A percentile compares a stretch with the other conserved stretches of the same genome.
Evolutionary conservation across 805 yeast genomes (phyloP).

Genomic region (Metschnikowia sp.): DNA sequence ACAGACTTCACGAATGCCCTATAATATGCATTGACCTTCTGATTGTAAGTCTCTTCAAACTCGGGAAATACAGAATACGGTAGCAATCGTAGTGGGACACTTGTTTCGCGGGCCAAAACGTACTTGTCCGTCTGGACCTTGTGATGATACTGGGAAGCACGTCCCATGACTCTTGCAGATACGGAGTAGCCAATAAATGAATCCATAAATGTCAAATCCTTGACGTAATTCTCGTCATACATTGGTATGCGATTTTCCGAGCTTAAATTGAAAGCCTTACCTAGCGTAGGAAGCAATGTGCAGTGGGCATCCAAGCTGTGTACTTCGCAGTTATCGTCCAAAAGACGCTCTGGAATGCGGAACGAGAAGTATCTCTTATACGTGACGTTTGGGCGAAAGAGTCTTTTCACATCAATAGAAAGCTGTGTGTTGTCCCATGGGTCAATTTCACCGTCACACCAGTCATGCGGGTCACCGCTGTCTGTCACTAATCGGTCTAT

Average conservation of each 20-base stretch:
- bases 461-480: conserved; percentile 33
- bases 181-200: conserved; percentile 36
- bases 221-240: conserved; percentile 13
- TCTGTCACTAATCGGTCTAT: conserved; percentile 28
- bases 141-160: conserved; percentile 34
- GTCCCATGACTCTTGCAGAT: conserved; percentile 40
- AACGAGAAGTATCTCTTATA: conserved; percentile 43
- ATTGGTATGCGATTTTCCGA: conserved; percentile 20
- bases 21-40: conserved; percentile 26
- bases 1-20: conserved; percentile 34
- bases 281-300: conserved; percentile 37
- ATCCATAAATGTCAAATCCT: conserved; percentile 37
- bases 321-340: conserved; percentile 38
- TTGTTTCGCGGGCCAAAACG: conserved; percentile 34
- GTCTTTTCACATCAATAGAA: conserved; percentile 34
- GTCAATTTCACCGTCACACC: conserved; percentile 46
- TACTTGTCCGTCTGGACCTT: conserved; percentile 26
- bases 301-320: conserved; percentile 35
- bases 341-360: conserved; percentile 37
- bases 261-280: conserved; percentile 27
- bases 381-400: conserved; percentile 35
- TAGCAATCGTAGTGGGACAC: conserved; percentile 33
- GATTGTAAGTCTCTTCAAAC: conserved; percentile 16
- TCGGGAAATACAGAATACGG: conserved; percentile 27
- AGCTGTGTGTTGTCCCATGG: conserved; percentile 36